Evolutionary conservation across 2,329 filamentous ascomycete genomes (phyloP).

Genomic region (Aspergillus sp.): DNA sequence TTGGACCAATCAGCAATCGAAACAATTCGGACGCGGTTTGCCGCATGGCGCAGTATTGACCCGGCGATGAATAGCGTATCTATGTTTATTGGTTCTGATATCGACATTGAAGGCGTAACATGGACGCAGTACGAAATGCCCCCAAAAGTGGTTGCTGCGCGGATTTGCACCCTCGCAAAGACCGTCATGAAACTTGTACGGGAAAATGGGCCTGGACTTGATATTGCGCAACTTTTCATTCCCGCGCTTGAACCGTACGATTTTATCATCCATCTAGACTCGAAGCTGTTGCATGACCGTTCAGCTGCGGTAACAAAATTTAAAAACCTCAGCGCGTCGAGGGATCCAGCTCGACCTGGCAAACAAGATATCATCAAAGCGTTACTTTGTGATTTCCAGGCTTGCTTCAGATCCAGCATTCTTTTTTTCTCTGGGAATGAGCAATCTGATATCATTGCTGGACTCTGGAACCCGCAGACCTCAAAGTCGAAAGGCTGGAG

Average conservation of each 20-base stretch:
- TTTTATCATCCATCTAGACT: constrained; percentile 72
- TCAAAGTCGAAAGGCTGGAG: constrained; percentile 33
- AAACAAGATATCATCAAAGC: constrained; percentile 62
- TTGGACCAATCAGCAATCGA: constrained; percentile 62
- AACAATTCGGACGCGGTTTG: constrained; percentile 68
- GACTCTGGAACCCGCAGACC: constrained; percentile 62
- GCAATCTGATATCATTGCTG: constrained; percentile 59
- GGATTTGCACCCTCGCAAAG: constrained; percentile 78
- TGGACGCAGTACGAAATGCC: constrained; percentile 73
- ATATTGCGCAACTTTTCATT: constrained; percentile 66
- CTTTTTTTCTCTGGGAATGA: constrained; percentile 75
- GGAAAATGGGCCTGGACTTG: constrained; percentile 53
- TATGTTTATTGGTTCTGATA: constrained; percentile 76
- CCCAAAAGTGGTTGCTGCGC: constrained; percentile 76
- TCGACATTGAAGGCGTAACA: constrained; percentile 73
- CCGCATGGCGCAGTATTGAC: constrained; percentile 84
- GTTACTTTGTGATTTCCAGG: constrained; percentile 67
- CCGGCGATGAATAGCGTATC: constrained; percentile 81
- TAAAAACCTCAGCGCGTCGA: constrained; percentile 72
- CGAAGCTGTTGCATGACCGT: constrained; percentile 49
- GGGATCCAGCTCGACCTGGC: constrained; percentile 45
- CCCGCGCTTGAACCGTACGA: constrained; percentile 76
- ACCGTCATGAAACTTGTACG: constrained; percentile 67
- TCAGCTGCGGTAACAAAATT: constrained; percentile 50
- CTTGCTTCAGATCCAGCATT: constrained; percentile 66